phyloP scores from a whole-genome alignment of 2,329 filamentous ascomycete species.

The Ascomycota sp. region DNA sequence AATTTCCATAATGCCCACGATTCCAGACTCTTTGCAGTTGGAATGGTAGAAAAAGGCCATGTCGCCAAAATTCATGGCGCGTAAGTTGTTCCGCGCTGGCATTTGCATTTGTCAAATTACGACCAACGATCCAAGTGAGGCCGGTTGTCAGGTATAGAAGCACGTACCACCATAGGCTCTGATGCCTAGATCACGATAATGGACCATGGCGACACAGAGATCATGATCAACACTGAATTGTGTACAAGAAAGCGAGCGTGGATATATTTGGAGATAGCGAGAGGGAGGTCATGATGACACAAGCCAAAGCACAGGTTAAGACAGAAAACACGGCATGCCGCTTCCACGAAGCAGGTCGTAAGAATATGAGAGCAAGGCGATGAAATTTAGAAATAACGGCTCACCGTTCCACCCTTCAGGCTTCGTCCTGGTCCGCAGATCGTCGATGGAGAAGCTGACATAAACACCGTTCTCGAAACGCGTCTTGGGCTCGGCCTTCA shows the following conservation, averaged over 20 bases:
- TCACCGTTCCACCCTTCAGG: slow-evolving; percentile 86
- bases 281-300: not conserved
- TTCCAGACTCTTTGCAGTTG: slow-evolving; percentile 74
- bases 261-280: not conserved
- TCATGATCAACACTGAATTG: not conserved
- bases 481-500: slow-evolving; percentile 78
- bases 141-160: not conserved
- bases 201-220: not conserved
- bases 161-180: slow-evolving; percentile 24
- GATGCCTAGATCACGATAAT: slow-evolving; percentile 18
- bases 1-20: slow-evolving; percentile 77
- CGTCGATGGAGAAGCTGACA: slow-evolving; percentile 87
- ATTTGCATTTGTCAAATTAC: not conserved
- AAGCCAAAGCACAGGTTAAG: not conserved
- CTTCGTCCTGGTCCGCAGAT: slow-evolving; percentile 48
- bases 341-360: no score
- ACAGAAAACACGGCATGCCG: no score
- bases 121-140: not conserved
- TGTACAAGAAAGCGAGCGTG: not conserved
- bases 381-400: slow-evolving; percentile 13
- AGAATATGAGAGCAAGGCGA: no score
- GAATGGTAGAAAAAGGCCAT: slow-evolving; percentile 95
- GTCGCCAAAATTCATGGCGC: slow-evolving; percentile 79
- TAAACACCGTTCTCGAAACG: slow-evolving; percentile 73
- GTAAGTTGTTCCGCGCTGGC: slow-evolving; percentile 66